phyloP scores from a whole-genome alignment of 1,284 basidiomycete species.

The Polyporus tsugae region DNA sequence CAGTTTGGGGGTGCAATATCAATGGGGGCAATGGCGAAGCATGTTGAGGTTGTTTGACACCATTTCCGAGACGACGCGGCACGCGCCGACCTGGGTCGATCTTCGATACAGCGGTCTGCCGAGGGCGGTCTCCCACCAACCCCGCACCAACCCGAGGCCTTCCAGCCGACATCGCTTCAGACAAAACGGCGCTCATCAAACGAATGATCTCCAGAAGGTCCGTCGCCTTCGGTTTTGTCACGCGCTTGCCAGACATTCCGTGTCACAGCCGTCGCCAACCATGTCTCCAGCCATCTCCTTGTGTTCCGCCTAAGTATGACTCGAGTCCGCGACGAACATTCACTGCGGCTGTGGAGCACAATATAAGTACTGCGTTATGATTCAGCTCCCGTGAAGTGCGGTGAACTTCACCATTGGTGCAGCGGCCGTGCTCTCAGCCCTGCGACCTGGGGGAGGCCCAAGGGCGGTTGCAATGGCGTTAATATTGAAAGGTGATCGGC shows the following conservation, averaged over 20 bases:
- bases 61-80: neutral
- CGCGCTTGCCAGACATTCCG: neutral
- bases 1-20: neutral
- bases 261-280: neutral
- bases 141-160: neutral
- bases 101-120: neutral
- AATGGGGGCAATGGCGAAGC: neutral
- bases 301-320: neutral
- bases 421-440: neutral
- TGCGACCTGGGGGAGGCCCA: neutral
- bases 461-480: neutral
- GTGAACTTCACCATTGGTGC: neutral
- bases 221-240: neutral
- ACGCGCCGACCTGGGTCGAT: neutral
- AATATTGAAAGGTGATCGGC: neutral
- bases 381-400: slow-evolving; percentile 1
- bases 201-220: neutral
- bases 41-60: neutral
- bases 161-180: neutral
- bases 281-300: neutral
- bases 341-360: too few species aligned
- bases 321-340: neutral
- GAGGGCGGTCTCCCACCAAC: neutral
- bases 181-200: neutral
- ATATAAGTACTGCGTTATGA: neutral